These are phyloP conservation scores for Conoideocrella luteorostrata DNA, from an alignment of 2,329 filamentous ascomycete genomes.

Conservation along the genomic window DNA sequence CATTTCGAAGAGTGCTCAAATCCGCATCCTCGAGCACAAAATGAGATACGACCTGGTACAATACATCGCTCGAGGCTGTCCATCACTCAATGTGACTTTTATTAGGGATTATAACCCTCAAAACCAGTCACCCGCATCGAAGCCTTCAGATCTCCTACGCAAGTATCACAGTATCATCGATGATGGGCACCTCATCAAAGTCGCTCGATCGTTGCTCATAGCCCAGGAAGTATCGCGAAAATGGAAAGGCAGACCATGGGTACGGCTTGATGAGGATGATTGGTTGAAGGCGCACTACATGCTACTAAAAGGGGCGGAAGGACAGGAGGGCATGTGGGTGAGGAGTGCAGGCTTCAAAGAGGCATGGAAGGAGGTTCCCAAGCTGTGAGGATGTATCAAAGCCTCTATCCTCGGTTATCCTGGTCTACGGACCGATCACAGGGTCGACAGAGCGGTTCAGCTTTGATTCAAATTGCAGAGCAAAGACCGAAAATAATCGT, in stretches of 20 bases:
- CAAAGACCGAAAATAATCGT: too few relatives aligned
- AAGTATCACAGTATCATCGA: conserved; percentile 49
- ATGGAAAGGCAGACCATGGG: conserved; percentile 41
- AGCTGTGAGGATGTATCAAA: not conserved
- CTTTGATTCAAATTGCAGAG: too few relatives aligned
- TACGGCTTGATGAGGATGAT: conserved; percentile 46
- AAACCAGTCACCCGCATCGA: conserved; percentile 28
- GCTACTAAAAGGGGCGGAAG: conserved; percentile 56
- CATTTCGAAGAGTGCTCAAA: conserved; percentile 54
- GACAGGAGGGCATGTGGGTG: conserved; percentile 49
- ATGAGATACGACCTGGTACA: conserved; percentile 66
- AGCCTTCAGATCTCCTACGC: conserved; percentile 42
- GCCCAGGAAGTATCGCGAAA: conserved; percentile 46
- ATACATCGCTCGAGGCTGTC: conserved; percentile 63
- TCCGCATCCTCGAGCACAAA: conserved; percentile 74
- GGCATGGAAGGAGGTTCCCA: conserved; percentile 51
- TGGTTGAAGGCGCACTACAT: conserved; percentile 58
- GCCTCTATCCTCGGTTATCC: too few relatives aligned
- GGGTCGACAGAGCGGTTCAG: too few relatives aligned
- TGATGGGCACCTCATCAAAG: conserved; percentile 77
- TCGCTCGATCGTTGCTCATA: conserved; percentile 62
- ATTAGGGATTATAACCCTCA: conserved; percentile 55
- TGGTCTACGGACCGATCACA: too few relatives aligned
- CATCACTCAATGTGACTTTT: conserved; percentile 37
- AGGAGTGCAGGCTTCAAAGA: conserved; percentile 56